Conservation (phyloP, 495 filamentous ascomycete species). For the Daldinia concentrica region DNA sequence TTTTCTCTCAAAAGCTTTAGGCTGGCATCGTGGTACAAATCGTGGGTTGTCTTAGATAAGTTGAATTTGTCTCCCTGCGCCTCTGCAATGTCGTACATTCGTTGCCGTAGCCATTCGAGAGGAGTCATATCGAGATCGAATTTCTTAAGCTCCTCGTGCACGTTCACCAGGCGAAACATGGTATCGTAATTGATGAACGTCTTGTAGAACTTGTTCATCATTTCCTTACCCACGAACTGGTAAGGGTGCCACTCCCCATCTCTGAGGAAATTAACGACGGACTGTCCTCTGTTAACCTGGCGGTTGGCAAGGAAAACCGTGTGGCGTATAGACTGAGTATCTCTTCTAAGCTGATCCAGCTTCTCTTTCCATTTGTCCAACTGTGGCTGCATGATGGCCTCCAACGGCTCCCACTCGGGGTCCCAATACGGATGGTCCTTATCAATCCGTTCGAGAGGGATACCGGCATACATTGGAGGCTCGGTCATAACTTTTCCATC, state of each 20-base stretch:
- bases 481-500: slow-evolving; percentile 52
- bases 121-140: slow-evolving; percentile 56
- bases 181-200: slow-evolving; percentile 59
- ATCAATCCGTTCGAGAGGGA: slow-evolving; percentile 56
- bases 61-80: slow-evolving; percentile 54
- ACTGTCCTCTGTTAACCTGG: slow-evolving; percentile 57
- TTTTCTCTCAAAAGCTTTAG: slow-evolving; percentile 51
- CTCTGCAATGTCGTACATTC: slow-evolving; percentile 51
- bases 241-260: slow-evolving; percentile 58
- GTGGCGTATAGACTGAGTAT: slow-evolving; percentile 42
- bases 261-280: slow-evolving; percentile 54
- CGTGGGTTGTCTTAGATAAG: slow-evolving; percentile 50
- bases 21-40: slow-evolving; percentile 58
- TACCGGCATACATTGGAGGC: slow-evolving; percentile 54
- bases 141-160: slow-evolving; percentile 57
- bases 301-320: slow-evolving; percentile 56
- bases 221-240: slow-evolving; percentile 57
- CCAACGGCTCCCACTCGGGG: slow-evolving; percentile 51
- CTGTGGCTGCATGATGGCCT: slow-evolving; percentile 43
- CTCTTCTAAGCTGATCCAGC: slow-evolving; percentile 43
- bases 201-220: slow-evolving; percentile 49
- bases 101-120: slow-evolving; percentile 59
- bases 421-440: slow-evolving; percentile 58
- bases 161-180: slow-evolving; percentile 56
- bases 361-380: slow-evolving; percentile 52